Percentiles rank a stretch among this genome's conserved stretches.
These are phyloP conservation scores for Naegleria gruberi DNA, from an alignment of 208 protist genomes.

Conservation along the genomic window DNA sequence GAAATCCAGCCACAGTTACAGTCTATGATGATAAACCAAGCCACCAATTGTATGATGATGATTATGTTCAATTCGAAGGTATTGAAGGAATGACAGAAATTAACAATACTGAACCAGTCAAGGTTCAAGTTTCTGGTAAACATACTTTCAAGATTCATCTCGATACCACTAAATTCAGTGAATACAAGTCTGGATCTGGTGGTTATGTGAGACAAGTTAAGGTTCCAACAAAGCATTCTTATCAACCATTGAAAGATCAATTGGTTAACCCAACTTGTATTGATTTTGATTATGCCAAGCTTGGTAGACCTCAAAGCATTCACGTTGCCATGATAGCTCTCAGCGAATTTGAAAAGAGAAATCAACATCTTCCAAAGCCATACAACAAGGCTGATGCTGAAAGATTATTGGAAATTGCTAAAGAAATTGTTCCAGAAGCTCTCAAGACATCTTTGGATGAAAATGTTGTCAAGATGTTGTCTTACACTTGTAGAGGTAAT, in stretches of 20 bases:
- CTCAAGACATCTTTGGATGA: neutral
- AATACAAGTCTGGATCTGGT: neutral
- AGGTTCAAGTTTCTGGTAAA: neutral
- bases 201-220: conserved; percentile 12
- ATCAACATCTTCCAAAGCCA: neutral
- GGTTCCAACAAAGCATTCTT: neutral
- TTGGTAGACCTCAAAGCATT: neutral
- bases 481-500: conserved; percentile 42
- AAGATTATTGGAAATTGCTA: neutral
- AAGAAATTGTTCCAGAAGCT: neutral
- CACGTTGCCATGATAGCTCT: neutral
- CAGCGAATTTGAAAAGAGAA: neutral
- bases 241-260: neutral
- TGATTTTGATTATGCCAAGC: neutral
- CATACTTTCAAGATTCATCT: neutral
- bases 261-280: neutral
- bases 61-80: conserved; percentile 3
- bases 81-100: conserved; percentile 12
- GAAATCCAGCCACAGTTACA: neutral
- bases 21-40: conserved; percentile 1
- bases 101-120: neutral
- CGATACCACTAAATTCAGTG: neutral
- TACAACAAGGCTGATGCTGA: conserved; percentile 18
- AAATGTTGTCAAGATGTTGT: neutral
- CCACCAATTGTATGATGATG: neutral